A percentile compares a stretch with the other conserved stretches of the same genome.
These are phyloP conservation scores for Microstegium vimineum DNA, from an alignment of 176 grass and related monocot species.

Conservation along the genomic window DNA sequence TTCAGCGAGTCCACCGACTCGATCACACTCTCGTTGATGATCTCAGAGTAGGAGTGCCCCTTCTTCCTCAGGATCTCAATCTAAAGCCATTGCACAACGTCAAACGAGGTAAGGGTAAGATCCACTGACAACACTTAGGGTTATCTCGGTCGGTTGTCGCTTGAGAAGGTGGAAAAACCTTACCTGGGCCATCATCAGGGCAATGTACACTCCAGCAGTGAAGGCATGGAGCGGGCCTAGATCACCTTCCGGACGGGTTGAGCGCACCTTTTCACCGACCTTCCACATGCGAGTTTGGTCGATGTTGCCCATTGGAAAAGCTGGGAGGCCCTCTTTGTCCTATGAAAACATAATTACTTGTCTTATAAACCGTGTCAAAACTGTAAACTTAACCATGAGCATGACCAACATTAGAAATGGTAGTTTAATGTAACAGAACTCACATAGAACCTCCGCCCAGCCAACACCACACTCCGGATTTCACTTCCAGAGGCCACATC, in stretches of 20 bases:
- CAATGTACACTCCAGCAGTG: conserved; percentile 59
- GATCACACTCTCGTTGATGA: conserved; percentile 83
- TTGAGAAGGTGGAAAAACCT: conserved; percentile 35
- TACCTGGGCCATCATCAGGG: conserved; percentile 90
- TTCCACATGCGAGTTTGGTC: conserved; percentile 83
- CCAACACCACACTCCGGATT: conserved; percentile 77
- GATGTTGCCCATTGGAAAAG: conserved; percentile 78
- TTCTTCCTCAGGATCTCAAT: conserved; percentile 82
- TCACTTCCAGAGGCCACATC: conserved; percentile 78
- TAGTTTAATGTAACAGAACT: not conserved
- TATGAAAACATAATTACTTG: conserved; percentile 40
- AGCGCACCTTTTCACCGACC: conserved; percentile 68
- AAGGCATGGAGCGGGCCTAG: conserved; percentile 68
- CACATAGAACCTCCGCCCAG: conserved; percentile 74
- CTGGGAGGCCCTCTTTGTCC: conserved; percentile 83
- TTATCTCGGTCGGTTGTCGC: too few species aligned
- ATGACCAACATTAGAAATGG: conserved; percentile 14
- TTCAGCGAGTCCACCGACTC: conserved; percentile 88
- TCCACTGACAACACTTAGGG: not conserved
- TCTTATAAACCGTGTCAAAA: not conserved
- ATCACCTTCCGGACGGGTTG: conserved; percentile 48
- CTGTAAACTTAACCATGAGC: not conserved
- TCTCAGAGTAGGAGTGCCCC: conserved; percentile 73
- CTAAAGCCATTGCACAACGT: conserved; percentile 9
- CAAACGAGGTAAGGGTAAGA: accelerated